Evolutionary conservation across 2,329 filamentous ascomycete species (phyloP).

Genomic region (Cytospora leucostoma): DNA sequence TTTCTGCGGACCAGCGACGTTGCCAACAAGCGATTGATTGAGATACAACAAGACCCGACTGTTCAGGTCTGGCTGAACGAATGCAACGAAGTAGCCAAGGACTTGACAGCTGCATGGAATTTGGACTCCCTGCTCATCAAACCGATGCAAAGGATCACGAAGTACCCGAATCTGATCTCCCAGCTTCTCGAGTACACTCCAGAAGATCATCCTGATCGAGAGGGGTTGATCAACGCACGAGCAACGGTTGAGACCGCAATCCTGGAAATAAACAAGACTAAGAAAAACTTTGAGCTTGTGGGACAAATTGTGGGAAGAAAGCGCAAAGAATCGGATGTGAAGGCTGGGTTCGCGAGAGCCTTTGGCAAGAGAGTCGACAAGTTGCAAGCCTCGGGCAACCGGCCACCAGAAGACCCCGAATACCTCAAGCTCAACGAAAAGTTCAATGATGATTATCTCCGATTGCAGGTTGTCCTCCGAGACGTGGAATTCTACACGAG

Average conservation of each 20-base stretch:
- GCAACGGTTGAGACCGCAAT: conserved; percentile 64
- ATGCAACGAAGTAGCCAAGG: conserved; percentile 88
- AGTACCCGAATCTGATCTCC: conserved; percentile 85
- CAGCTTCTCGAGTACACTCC: conserved; percentile 80
- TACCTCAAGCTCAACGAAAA: conserved; percentile 82
- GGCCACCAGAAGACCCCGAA: conserved; percentile 73
- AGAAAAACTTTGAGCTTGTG: conserved; percentile 91
- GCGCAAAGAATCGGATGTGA: conserved; percentile 85
- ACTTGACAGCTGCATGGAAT: conserved; percentile 92
- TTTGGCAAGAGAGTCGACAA: conserved; percentile 90
- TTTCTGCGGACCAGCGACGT: conserved; percentile 65
- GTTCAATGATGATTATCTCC: conserved; percentile 89
- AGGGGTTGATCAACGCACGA: conserved; percentile 58
- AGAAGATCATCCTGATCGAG: conserved; percentile 78
- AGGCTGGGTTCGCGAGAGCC: conserved; percentile 80
- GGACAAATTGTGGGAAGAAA: conserved; percentile 85
- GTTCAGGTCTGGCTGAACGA: conserved; percentile 87
- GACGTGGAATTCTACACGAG: conserved; percentile 92
- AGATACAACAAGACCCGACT: conserved; percentile 63
- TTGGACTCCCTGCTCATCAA: conserved; percentile 96
- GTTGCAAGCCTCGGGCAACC: conserved; percentile 63
- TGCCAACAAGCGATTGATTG: conserved; percentile 61
- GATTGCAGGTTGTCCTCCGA: conserved; percentile 86
- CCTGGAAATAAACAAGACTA: conserved; percentile 89
- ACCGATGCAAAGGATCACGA: conserved; percentile 90